Percentiles rank a stretch among this genome's conserved stretches.
Evolutionary conservation across 2,329 filamentous ascomycete species (phyloP).

Genomic region (Hymenoscyphus fraxineus): DNA sequence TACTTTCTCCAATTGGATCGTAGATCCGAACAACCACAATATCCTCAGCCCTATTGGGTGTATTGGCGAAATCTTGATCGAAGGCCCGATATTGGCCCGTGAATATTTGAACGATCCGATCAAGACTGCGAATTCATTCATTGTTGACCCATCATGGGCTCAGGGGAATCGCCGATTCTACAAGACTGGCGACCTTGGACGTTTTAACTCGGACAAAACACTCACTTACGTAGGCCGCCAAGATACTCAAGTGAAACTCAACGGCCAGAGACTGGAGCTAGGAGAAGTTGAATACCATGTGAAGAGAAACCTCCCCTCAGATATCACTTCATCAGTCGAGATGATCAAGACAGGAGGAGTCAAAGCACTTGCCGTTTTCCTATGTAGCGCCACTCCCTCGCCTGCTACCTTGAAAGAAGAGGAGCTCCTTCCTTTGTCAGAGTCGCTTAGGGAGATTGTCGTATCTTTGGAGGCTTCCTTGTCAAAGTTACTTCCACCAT

Average conservation of each 20-base stretch:
- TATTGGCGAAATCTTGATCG: slow-evolving; percentile 24
- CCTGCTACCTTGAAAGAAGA: neutral
- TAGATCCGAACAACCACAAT: slow-evolving; percentile 16
- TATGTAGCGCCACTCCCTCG: neutral
- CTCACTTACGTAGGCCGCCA: slow-evolving; percentile 60
- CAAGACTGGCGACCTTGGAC: slow-evolving; percentile 34
- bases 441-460: neutral
- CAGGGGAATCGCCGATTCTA: slow-evolving; percentile 29
- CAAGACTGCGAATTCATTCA: slow-evolving; percentile 17
- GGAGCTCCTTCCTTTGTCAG: neutral
- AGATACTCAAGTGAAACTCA: slow-evolving; percentile 62
- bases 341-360: slow-evolving; percentile 1
- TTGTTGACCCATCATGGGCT: slow-evolving; percentile 22
- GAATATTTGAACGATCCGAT: slow-evolving; percentile 24
- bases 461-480: neutral
- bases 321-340: slow-evolving; percentile 11
- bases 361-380: neutral
- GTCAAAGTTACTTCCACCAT: slow-evolving; percentile 21
- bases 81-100: slow-evolving; percentile 22
- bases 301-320: neutral
- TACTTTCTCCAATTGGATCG: slow-evolving; percentile 15
- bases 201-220: slow-evolving; percentile 47
- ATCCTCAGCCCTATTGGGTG: slow-evolving; percentile 18
- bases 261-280: slow-evolving; percentile 61
- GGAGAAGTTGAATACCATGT: slow-evolving; percentile 50